phyloP scores from a whole-genome alignment of 129 eudicot genomes.

The Helichrysum umbraculigerum region DNA sequence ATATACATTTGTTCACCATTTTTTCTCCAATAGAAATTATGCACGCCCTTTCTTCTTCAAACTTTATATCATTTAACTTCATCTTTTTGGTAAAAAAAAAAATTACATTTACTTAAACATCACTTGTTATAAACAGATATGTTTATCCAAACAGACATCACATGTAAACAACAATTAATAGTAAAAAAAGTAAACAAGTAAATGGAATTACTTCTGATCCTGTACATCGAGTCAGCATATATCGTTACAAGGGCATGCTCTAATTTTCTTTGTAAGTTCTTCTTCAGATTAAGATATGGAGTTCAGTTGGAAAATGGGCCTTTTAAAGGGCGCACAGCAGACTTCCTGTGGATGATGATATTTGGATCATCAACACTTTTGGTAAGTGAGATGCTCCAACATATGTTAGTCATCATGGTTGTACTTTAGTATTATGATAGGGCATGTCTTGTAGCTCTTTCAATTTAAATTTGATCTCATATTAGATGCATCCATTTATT shows the following conservation, averaged over 20 bases:
- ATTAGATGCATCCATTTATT: neutral
- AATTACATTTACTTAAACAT: no score
- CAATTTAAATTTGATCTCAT: neutral
- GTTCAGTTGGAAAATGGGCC: constrained; percentile 91
- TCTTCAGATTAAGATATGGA: constrained; percentile 63
- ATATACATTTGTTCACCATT: no score
- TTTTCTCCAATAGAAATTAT: no score
- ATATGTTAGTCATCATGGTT: constrained; percentile 9
- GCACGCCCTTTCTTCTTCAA: no score
- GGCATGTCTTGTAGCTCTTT: neutral
- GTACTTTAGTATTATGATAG: neutral
- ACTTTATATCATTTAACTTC: no score
- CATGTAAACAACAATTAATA: no score
- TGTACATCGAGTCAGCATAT: neutral
- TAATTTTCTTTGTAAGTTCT: constrained; percentile 15
- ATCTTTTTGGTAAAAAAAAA: no score
- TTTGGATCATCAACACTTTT: constrained; percentile 64
- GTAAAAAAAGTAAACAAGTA: no score
- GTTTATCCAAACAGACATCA: no score
- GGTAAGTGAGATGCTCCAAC: constrained; percentile 39
- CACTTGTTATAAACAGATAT: no score
- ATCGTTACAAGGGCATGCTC: neutral
- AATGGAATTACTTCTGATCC: constrained; percentile 1
- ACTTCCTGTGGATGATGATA: constrained; percentile 90
- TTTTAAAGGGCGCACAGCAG: constrained; percentile 76